Base-by-base conservation (phyloP, 2,329 filamentous ascomycete genomes). In the Alternaria burnsii region DNA sequence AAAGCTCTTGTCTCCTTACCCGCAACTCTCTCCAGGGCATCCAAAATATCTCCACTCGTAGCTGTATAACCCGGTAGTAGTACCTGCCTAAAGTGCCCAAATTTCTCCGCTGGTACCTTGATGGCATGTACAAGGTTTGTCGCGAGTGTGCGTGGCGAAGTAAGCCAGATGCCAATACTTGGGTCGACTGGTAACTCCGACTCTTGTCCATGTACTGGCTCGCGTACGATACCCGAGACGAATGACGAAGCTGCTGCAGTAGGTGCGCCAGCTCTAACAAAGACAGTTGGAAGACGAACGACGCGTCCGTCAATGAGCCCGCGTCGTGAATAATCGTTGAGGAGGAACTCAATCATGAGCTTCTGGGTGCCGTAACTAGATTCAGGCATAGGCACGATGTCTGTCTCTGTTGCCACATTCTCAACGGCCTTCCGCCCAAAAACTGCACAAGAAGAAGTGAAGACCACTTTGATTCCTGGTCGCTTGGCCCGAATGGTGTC, bases 341-440 rank as follows among this genome's bases (percentile, higher is more conserved):
- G 73, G 9, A 89, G 79, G 1, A 84, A 81, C 77, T 90, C 88
- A 58, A 84, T 86, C 74, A 88, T 83, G 61, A 89, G 79, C 75
- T 90, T 89, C 75, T 88, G 85, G 5, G 86, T 83, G 34, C 88
- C 88, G 71, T 89, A 89, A 14, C 85, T 88, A 40, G 84, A 85
- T 71, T 88, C 84, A 0, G 88, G 88, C 38, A 86, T 88, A 4
- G 87, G 85, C 3, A 89, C 84, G 9, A 83, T 72, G 38, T 76
- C 69, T n/a, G 67, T 73, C 58, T 77, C 76, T 3, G 70, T 77
- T 3, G 76, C 75, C 5, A 75, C 63, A n/a, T 73, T 69, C 32
- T 71, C 59, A 1, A 84, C 86, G 12, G 88, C 79, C 1, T 86
- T 85, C 42, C 83, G 83, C 0, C 88, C 88, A 70, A 86, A 89